These are phyloP conservation scores for Tolypocladium album DNA, from an alignment of 2,329 filamentous ascomycete genomes.

Conservation along the genomic window DNA sequence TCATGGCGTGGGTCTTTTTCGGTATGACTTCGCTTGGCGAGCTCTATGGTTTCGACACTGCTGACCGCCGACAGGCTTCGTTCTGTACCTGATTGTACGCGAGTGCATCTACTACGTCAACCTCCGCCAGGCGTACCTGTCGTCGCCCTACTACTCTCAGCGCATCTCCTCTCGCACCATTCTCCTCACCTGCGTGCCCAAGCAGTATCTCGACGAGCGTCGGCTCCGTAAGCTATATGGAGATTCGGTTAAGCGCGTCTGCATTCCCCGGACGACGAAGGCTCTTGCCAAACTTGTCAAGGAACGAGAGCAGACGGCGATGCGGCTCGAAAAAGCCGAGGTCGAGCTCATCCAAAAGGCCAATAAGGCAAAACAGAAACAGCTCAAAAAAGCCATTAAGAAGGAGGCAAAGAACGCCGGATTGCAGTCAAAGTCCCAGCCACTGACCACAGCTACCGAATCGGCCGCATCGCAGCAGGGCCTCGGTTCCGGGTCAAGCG, in stretches of 20 bases:
- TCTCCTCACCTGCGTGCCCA: conserved; percentile 76
- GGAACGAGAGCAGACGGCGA: conserved; percentile 68
- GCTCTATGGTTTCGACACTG: background rate
- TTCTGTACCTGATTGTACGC: conserved; percentile 79
- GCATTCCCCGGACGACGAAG: conserved; percentile 69
- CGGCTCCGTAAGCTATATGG: conserved; percentile 75
- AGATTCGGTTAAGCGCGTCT: conserved; percentile 68
- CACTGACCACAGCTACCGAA: background rate
- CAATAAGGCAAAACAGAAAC: conserved; percentile 60
- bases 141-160: conserved; percentile 73
- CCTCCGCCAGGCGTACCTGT: conserved; percentile 80
- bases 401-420: background rate
- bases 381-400: conserved; percentile 4
- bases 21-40: conserved; percentile 10
- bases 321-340: conserved; percentile 78
- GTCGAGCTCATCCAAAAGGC: conserved; percentile 73
- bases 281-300: conserved; percentile 73
- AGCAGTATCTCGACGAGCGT: conserved; percentile 65
- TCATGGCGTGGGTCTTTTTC: conserved; percentile 70
- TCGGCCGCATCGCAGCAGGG: conserved; percentile 2
- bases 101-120: conserved; percentile 91
- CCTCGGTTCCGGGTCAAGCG: background rate
- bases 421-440: conserved; percentile 1
- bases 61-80: conserved; percentile 49
- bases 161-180: conserved; percentile 86